A percentile compares a stretch with the other conserved stretches of the same genome.
phyloP scores from a whole-genome alignment of 179 eudicot species.

The Nepenthes alata region DNA sequence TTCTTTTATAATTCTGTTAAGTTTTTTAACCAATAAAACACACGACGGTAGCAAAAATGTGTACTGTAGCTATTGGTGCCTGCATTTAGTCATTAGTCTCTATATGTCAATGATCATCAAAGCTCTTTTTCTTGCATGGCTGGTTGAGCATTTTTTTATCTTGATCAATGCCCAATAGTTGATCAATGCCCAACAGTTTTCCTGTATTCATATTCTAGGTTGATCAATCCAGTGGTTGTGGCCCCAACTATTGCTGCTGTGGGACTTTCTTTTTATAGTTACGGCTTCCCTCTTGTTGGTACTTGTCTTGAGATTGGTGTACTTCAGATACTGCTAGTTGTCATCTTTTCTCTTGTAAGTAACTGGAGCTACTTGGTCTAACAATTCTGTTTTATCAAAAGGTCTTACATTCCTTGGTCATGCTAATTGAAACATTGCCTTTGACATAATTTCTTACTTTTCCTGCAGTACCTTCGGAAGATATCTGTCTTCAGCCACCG shows the following conservation, averaged over 20 bases:
- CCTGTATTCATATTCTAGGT: conserved; percentile 24
- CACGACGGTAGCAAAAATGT: no score
- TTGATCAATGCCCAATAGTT: no score
- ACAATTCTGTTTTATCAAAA: conserved; percentile 1
- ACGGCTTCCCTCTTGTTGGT: conserved; percentile 91
- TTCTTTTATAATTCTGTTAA: no score
- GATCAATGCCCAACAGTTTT: background rate
- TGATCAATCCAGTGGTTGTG: conserved; percentile 95
- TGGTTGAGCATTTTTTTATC: no score
- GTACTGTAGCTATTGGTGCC: no score
- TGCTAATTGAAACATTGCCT: background rate
- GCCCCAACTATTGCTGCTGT: conserved; percentile 96
- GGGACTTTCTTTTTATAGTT: conserved; percentile 92
- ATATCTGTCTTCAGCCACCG: conserved; percentile 85
- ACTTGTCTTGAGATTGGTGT: conserved; percentile 90
- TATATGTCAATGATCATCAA: no score
- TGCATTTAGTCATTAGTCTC: no score
- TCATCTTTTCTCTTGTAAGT: conserved; percentile 89
- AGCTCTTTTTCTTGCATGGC: no score
- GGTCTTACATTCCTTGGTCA: conserved; percentile 1
- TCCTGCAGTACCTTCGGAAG: conserved; percentile 89
- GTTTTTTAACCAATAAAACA: no score
- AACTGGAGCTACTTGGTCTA: conserved; percentile 3
- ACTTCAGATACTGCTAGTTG: conserved; percentile 70
- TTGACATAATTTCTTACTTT: conserved; percentile 3